Base-by-base conservation (phyloP, 805 yeast genomes). In the Vanderwaltozyma polyspora region DNA sequence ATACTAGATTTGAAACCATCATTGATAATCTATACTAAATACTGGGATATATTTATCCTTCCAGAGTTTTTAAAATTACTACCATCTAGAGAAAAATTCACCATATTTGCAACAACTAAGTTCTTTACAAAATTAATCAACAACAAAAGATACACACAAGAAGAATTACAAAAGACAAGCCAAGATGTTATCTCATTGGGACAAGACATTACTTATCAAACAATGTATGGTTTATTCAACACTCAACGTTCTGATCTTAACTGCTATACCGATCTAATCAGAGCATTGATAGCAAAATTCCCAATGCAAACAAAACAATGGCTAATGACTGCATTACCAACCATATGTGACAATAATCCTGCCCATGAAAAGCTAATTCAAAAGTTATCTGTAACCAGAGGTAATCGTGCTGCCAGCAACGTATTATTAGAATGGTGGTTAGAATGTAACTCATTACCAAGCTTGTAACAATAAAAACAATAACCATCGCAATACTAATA, bases 341-440 rank as follows among this genome's bases (percentile, higher is more conserved):
- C 42, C 25, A 12, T 59, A 45, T 21, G 51, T 32, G 45, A 52
- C 49, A 36, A 53, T 41, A 29, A 44, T 55, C 24, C 45, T 30
- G 22, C 52, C 43, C 62, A 66, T 34, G 72, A 66, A 7, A 44
- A 62, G 5, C 71, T 78, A 33, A 50, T 74, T 15, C 74, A 68
- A 42, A 76, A 74, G 48, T 44, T 80, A 21, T 48, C 74, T 54
- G 39, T 76, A 2, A 77, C 85, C 1, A 67, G 85, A 46, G 87
- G 87, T 2, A 72, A 72, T 27, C 61, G 84, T 43, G 67, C 68
- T 26, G 76, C 79, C 2, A 68, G 72, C 32, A 74, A 68, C 15
- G 63, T 75, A 1, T 59, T 80, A 10, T 69, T 74, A 37, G 71
- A 67, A 33, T 75, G 78, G 55, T 80, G 87, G 87, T 55, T 78